phyloP scores from a whole-genome alignment of 768 basidiomycete genomes.

The Brasilioporus rufonigricans region DNA sequence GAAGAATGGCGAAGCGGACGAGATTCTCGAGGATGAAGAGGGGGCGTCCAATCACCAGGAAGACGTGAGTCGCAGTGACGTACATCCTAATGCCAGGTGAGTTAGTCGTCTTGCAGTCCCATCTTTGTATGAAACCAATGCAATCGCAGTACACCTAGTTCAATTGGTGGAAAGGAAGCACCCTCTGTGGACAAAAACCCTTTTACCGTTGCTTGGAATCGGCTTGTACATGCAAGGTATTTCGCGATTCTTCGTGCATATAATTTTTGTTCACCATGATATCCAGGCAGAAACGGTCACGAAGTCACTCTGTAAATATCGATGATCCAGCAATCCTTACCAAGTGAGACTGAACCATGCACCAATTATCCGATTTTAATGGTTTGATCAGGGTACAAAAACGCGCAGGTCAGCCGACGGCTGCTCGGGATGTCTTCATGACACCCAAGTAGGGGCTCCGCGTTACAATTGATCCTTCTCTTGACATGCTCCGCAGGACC shows the following conservation, averaged over 20 bases:
- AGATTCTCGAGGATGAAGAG: constrained; percentile 8
- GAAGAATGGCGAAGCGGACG: constrained; percentile 16
- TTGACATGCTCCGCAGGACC: constrained; percentile 1
- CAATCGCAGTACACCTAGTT: not conserved
- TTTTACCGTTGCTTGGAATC: constrained; percentile 23
- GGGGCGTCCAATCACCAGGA: not conserved
- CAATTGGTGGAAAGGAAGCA: not conserved
- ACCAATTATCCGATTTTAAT: not conserved
- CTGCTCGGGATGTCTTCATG: constrained; percentile 3
- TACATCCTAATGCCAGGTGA: not conserved
- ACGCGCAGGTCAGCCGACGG: not conserved
- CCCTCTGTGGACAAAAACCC: constrained; percentile 11
- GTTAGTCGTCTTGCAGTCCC: not conserved
- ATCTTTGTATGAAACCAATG: not conserved
- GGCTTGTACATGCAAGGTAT: constrained; percentile 18
- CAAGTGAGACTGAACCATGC: constrained; percentile 19
- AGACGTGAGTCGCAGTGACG: not conserved
- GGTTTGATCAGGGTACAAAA: constrained; percentile 7
- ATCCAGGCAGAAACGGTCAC: constrained; percentile 25
- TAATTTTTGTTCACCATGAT: not conserved
- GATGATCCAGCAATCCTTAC: constrained; percentile 8
- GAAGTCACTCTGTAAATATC: constrained; percentile 17
- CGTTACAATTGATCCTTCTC: not conserved
- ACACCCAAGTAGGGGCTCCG: constrained; percentile 2
- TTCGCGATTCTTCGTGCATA: not conserved